phyloP scores from a whole-genome alignment of 768 basidiomycete species.

The Suillus hirtellus region DNA sequence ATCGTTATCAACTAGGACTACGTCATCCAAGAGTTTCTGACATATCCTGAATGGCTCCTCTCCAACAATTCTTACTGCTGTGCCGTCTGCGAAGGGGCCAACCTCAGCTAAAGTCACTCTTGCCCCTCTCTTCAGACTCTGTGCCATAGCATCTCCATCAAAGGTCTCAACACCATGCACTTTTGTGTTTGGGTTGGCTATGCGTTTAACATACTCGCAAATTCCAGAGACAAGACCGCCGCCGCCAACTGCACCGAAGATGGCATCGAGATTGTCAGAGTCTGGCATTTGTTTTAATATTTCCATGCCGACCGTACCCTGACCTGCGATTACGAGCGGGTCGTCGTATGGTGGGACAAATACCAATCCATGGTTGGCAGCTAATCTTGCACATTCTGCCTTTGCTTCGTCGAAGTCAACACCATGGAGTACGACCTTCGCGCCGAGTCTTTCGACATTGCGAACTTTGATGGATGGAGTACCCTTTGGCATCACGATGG shows the following conservation, averaged over 20 bases:
- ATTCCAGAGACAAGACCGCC: constrained; percentile 94
- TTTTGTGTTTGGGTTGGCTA: constrained; percentile 80
- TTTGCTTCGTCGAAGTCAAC: constrained; percentile 96
- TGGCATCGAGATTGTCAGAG: constrained; percentile 74
- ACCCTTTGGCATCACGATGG: constrained; percentile 97
- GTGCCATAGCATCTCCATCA: constrained; percentile 93
- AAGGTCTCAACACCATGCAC: constrained; percentile 92
- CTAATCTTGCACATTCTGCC: constrained; percentile 87
- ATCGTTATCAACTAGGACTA: constrained; percentile 89
- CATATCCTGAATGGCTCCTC: constrained; percentile 95
- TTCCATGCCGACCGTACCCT: constrained; percentile 94
- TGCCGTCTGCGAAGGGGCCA: constrained; percentile 96
- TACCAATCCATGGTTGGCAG: constrained; percentile 68
- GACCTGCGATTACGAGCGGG: constrained; percentile 94
- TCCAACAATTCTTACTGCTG: constrained; percentile 94
- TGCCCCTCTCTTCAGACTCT: constrained; percentile 78
- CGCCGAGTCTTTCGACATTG: constrained; percentile 92
- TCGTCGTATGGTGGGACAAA: constrained; percentile 98
- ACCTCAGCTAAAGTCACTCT: constrained; percentile 85
- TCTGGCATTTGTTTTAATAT: constrained; percentile 86
- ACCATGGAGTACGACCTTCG: constrained; percentile 92
- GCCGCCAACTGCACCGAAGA: constrained; percentile 93
- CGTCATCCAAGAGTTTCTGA: constrained; percentile 74
- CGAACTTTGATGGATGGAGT: constrained; percentile 96
- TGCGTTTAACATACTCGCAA: constrained; percentile 87